Percentiles rank a stretch among this genome's conserved stretches.
Evolutionary conservation across 176 grass and related monocot species (phyloP).

Genomic region (Thalia dealbata): DNA sequence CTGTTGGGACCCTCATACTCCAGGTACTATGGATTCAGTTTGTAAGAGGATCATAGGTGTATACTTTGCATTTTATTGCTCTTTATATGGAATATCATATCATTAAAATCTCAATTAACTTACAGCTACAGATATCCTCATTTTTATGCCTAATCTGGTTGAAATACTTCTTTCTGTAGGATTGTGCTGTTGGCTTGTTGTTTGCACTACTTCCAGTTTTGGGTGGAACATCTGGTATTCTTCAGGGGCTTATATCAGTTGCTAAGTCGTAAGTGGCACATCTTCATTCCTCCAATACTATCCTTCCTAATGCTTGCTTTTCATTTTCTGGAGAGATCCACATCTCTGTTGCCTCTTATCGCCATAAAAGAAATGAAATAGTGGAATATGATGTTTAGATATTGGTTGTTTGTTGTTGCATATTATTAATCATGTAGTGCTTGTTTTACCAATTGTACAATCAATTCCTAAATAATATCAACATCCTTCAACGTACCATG

Average conservation of each 20-base stretch:
- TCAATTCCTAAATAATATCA: too few species aligned
- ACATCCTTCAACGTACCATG: too few species aligned
- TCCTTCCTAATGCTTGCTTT: not conserved
- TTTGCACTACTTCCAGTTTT: conserved; percentile 97
- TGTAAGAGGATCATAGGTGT: not conserved
- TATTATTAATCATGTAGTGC: not conserved
- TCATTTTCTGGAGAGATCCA: not conserved
- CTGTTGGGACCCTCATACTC: conserved; percentile 88
- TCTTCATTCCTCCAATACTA: not conserved
- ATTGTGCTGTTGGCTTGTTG: conserved; percentile 97
- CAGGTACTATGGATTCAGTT: conserved; percentile 43
- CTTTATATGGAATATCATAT: not conserved
- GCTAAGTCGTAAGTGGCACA: conserved; percentile 58
- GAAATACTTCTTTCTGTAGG: conserved; percentile 36
- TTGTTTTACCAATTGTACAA: too few species aligned
- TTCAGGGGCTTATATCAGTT: conserved; percentile 90
- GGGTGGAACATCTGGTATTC: conserved; percentile 77
- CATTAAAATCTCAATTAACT: not conserved
- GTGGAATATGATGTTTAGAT: too few species aligned
- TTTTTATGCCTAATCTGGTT: not conserved
- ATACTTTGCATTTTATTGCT: not conserved
- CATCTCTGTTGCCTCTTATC: not conserved
- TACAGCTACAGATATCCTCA: not conserved
- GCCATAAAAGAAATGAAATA: not conserved
- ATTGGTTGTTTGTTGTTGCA: not conserved